Evolutionary conservation across 2,329 filamentous ascomycete genomes (phyloP).

Genomic region (Fusarium sp.): DNA sequence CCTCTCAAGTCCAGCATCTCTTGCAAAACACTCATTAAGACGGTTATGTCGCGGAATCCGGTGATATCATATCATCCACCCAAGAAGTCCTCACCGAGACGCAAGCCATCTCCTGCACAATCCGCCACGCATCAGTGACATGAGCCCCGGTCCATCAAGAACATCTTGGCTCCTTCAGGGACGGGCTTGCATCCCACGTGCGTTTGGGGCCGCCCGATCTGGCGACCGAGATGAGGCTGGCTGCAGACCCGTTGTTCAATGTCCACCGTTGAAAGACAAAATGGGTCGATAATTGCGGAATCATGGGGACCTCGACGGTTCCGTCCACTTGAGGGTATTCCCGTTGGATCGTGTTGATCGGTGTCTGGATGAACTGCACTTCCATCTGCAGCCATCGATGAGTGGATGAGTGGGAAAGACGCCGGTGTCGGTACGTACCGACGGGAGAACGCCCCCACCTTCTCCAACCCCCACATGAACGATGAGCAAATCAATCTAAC

Average conservation of each 20-base stretch:
- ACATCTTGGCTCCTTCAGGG: slow-evolving; percentile 6
- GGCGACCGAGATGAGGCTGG: slow-evolving; percentile 34
- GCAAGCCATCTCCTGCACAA: background rate
- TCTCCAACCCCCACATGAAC: slow-evolving; percentile 1
- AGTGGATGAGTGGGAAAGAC: background rate
- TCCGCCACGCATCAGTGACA: slow-evolving; percentile 4
- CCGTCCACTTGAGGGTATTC: slow-evolving; percentile 18
- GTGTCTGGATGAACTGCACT: background rate
- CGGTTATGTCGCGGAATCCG: background rate
- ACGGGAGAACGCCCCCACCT: background rate
- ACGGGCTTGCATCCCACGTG: slow-evolving; percentile 33
- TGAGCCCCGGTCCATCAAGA: background rate
- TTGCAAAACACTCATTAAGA: background rate
- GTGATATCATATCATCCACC: background rate
- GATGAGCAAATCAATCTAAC: slow-evolving; percentile 21
- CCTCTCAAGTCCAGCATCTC: background rate
- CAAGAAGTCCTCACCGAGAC: slow-evolving; percentile 12
- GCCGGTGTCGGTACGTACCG: slow-evolving; percentile 7
- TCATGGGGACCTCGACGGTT: background rate
- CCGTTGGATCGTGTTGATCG: background rate
- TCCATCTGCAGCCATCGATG: background rate
- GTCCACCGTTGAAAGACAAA: slow-evolving; percentile 3
- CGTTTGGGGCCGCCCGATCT: slow-evolving; percentile 27
- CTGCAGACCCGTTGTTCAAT: background rate
- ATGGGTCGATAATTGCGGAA: slow-evolving; percentile 5